phyloP scores from a whole-genome alignment of 2,329 filamentous ascomycete species.

The Penicillium hordei region DNA sequence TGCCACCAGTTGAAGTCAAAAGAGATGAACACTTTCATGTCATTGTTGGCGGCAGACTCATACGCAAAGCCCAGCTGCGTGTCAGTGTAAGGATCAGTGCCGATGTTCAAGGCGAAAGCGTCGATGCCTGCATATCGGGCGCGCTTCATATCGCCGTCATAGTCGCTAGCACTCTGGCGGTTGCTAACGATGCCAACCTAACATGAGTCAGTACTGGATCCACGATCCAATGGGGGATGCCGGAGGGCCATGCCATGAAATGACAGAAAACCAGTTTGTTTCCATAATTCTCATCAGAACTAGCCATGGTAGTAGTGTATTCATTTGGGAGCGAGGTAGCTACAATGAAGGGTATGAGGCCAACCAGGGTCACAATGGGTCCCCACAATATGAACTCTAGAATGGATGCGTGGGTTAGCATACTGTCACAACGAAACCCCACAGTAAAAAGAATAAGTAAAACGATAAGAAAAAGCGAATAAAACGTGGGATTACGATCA shows the following conservation, averaged over 20 bases:
- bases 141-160: constrained; percentile 49
- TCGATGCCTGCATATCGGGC: constrained; percentile 49
- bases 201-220: no score
- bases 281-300: no score
- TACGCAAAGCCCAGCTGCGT: constrained; percentile 52
- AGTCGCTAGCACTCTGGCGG: constrained; percentile 45
- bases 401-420: background rate
- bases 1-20: constrained; percentile 57
- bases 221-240: no score
- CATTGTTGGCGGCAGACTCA: constrained; percentile 45
- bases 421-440: background rate
- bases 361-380: constrained; percentile 11
- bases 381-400: background rate
- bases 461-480: no score
- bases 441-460: background rate
- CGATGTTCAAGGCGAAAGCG: constrained; percentile 54
- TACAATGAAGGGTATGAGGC: constrained; percentile 14
- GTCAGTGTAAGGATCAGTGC: constrained; percentile 45
- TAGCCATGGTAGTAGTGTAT: no score
- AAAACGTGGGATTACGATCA: no score
- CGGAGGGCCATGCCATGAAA: constrained; percentile 44
- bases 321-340: constrained; percentile 15
- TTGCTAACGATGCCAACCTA: constrained; percentile 50
- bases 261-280: constrained; percentile 45
- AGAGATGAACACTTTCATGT: constrained; percentile 57